Evolutionary conservation across 345 rosid genomes (phyloP).

Genomic region (sweet orange (Citrus sinensis)): DNA sequence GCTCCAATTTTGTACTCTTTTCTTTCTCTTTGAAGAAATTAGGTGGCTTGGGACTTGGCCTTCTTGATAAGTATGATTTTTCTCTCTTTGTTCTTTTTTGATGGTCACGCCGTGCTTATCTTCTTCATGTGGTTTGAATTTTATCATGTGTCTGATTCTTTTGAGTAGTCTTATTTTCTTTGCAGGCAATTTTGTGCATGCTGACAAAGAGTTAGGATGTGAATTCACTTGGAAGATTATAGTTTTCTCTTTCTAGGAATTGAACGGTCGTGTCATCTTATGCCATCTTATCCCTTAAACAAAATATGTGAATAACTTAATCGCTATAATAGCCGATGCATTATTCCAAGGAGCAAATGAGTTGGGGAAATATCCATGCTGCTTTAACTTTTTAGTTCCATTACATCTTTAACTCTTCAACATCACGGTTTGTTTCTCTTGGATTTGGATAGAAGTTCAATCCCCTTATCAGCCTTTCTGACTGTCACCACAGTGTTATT

Average conservation of each 20-base stretch:
- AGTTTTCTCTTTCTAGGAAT: background rate
- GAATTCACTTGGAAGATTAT: background rate
- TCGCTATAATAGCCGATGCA: background rate
- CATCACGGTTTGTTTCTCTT: background rate
- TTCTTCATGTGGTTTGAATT: background rate
- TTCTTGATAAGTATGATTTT: no score
- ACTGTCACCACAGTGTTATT: background rate
- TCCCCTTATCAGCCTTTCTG: background rate
- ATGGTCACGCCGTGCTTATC: background rate
- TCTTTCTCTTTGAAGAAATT: background rate
- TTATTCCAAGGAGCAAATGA: background rate
- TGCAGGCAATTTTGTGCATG: background rate
- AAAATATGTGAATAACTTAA: background rate
- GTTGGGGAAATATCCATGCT: background rate
- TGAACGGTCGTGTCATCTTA: background rate
- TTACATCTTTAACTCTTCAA: background rate
- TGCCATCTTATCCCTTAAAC: background rate
- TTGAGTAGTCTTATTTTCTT: background rate
- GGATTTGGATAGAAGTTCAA: background rate
- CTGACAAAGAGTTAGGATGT: background rate
- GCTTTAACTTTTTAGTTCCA: background rate
- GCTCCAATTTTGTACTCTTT: background rate
- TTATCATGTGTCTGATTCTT: background rate
- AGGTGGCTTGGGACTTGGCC: background rate
- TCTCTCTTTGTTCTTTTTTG: background rate